Evolutionary conservation across 2,329 filamentous ascomycete species (phyloP).

Genomic region (Phyllachora maydis): DNA sequence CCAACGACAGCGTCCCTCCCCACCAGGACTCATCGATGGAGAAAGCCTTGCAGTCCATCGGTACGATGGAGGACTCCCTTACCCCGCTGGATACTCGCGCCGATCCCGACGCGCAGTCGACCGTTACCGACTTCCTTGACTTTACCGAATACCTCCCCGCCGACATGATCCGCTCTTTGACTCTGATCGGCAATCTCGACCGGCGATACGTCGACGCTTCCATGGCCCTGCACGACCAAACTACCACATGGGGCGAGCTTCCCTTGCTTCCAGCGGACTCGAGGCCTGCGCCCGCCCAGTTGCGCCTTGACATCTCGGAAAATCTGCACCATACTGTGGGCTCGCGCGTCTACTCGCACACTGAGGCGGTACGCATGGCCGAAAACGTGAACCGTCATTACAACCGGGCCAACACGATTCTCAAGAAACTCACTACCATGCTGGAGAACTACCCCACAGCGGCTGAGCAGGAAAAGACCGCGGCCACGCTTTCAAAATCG

Average conservation of each 20-base stretch:
- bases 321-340: slow-evolving; percentile 30
- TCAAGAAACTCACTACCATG: slow-evolving; percentile 37
- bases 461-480: slow-evolving; percentile 24
- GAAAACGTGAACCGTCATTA: slow-evolving; percentile 43
- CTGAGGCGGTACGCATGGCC: slow-evolving; percentile 40
- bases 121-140: slow-evolving; percentile 50
- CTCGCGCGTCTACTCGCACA: slow-evolving; percentile 35
- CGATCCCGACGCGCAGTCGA: slow-evolving; percentile 47
- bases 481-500: slow-evolving; percentile 26
- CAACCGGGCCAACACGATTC: slow-evolving; percentile 34
- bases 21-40: slow-evolving; percentile 12
- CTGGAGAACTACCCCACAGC: slow-evolving; percentile 34
- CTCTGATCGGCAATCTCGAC: slow-evolving; percentile 44
- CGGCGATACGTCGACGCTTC: slow-evolving; percentile 34
- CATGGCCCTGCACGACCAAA: slow-evolving; percentile 30
- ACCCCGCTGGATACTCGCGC: slow-evolving; percentile 27
- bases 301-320: slow-evolving; percentile 40
- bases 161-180: slow-evolving; percentile 44
- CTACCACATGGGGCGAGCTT: slow-evolving; percentile 32
- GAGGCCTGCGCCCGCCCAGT: slow-evolving; percentile 23
- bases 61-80: slow-evolving; percentile 14
- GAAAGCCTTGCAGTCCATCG: slow-evolving; percentile 11
- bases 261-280: slow-evolving; percentile 24
- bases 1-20: slow-evolving; percentile 14
- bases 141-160: slow-evolving; percentile 50